These are phyloP conservation scores for Dendrobium catenatum DNA, from an alignment of 106 monocot species.

Conservation along the genomic window DNA sequence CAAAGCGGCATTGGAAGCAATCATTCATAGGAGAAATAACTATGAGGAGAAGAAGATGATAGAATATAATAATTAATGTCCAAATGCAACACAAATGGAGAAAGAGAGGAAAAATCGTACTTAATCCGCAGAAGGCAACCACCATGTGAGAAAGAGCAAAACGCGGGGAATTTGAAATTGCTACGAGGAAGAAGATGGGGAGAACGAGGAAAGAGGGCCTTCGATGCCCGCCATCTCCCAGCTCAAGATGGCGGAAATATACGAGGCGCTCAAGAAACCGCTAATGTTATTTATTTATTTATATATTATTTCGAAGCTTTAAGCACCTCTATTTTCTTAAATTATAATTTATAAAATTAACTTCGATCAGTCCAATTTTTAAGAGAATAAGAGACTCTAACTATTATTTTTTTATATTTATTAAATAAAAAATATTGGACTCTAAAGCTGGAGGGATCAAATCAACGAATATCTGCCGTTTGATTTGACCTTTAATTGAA, in stretches of 20 bases:
- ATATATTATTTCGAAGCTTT: too few relatives aligned
- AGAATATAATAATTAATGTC: background rate
- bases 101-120: background rate
- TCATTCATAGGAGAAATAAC: background rate
- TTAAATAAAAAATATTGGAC: too few relatives aligned
- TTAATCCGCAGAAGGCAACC: conserved; percentile 4
- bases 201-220: background rate
- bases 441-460: too few relatives aligned
- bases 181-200: conserved; percentile 5
- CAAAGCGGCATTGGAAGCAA: background rate
- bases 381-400: too few relatives aligned
- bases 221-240: too few relatives aligned
- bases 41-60: background rate
- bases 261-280: too few relatives aligned
- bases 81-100: background rate
- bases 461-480: background rate
- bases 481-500: background rate
- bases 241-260: too few relatives aligned
- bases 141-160: background rate
- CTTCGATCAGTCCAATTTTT: too few relatives aligned
- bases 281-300: too few relatives aligned
- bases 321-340: too few relatives aligned
- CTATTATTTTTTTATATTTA: too few relatives aligned
- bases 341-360: too few relatives aligned
- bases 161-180: background rate